phyloP scores from a whole-genome alignment of 2,329 filamentous ascomycete species.

The Aspergillus carbonarius region DNA sequence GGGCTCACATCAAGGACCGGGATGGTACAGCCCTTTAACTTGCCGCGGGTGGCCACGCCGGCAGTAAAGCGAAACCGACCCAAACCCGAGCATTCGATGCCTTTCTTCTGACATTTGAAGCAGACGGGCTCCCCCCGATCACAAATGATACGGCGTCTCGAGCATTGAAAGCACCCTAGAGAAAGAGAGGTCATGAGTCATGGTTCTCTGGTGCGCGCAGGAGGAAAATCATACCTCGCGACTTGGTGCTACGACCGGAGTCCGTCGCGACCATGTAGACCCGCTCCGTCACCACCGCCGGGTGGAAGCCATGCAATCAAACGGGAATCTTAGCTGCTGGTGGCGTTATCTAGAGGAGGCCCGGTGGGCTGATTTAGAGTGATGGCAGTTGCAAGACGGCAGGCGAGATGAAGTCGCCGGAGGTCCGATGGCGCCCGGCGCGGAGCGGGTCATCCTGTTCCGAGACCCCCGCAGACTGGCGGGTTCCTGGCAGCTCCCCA shows the following conservation, averaged over 20 bases:
- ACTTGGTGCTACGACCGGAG: background rate
- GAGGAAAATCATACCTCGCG: background rate
- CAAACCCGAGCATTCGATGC: constrained; percentile 32
- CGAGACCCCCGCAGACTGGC: background rate
- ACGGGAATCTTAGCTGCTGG: background rate
- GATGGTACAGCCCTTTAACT: constrained; percentile 17
- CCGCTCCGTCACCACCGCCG: background rate
- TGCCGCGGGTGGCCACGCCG: constrained; percentile 20
- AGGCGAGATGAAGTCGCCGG: background rate
- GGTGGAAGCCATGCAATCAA: background rate
- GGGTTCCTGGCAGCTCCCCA: background rate
- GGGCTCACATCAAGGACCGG: constrained; percentile 6
- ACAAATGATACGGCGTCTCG: constrained; percentile 38
- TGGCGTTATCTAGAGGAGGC: background rate
- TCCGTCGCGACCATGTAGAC: constrained; percentile 1
- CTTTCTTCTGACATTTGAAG: constrained; percentile 32
- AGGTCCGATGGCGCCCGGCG: background rate
- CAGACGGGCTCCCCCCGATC: constrained; percentile 34
- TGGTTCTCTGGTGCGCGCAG: background rate
- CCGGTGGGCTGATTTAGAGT: background rate
- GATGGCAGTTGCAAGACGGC: background rate
- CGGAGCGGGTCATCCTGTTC: background rate
- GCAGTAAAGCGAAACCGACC: constrained; percentile 30
- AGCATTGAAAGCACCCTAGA: constrained; percentile 38
- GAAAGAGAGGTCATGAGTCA: background rate